phyloP scores from a whole-genome alignment of 2,329 filamentous ascomycete genomes.

The Talaromyces funiculosus region DNA sequence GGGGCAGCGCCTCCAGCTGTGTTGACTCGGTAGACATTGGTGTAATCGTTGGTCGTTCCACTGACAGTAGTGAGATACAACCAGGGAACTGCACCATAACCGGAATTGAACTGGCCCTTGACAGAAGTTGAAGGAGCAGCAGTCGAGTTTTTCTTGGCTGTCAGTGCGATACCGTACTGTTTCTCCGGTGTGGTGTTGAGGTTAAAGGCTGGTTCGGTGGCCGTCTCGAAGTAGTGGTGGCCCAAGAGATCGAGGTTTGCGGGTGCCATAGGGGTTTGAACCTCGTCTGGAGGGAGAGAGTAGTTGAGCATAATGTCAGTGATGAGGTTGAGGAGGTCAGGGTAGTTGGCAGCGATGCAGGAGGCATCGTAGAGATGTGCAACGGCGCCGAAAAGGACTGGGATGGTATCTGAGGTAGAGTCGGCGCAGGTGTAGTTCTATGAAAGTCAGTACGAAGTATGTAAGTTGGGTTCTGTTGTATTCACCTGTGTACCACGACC shows the following conservation, averaged over 20 bases:
- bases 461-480: too few relatives aligned
- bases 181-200: slow-evolving; percentile 53
- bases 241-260: slow-evolving; percentile 62
- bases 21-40: slow-evolving; percentile 75
- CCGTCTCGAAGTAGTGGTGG: slow-evolving; percentile 72
- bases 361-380: slow-evolving; percentile 84
- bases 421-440: slow-evolving; percentile 87
- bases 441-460: not conserved
- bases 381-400: slow-evolving; percentile 64
- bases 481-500: slow-evolving; percentile 70
- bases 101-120: slow-evolving; percentile 51
- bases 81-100: slow-evolving; percentile 71
- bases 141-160: slow-evolving; percentile 56
- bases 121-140: slow-evolving; percentile 59
- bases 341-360: slow-evolving; percentile 67
- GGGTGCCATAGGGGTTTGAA: slow-evolving; percentile 39
- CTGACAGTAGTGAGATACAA: slow-evolving; percentile 58
- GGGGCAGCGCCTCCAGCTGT: slow-evolving; percentile 79
- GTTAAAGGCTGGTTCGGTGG: slow-evolving; percentile 72
- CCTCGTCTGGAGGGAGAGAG: slow-evolving; percentile 43
- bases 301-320: slow-evolving; percentile 65
- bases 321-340: slow-evolving; percentile 60
- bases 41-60: slow-evolving; percentile 57
- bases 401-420: slow-evolving; percentile 54
- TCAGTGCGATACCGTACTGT: slow-evolving; percentile 52